phyloP scores from a whole-genome alignment of 2,329 filamentous ascomycete genomes.

The Xylaria digitata region DNA sequence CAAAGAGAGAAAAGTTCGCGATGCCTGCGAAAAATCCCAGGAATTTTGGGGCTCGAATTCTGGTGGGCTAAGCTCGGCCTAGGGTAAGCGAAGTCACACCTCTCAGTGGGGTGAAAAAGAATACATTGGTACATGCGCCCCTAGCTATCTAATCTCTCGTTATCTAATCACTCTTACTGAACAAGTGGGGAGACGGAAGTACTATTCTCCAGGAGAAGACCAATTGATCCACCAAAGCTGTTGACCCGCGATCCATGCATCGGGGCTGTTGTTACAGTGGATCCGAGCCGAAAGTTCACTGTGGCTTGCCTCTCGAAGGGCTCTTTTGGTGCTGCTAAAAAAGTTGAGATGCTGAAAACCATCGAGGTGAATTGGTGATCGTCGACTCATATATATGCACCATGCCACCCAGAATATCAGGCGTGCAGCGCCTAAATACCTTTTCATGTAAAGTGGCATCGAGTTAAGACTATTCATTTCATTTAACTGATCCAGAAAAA shows the following conservation, averaged over 20 bases:
- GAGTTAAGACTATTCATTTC: neutral
- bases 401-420: conserved; percentile 76
- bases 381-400: conserved; percentile 44
- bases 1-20: conserved; percentile 57
- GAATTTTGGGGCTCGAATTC: conserved; percentile 41
- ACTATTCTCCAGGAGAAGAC: conserved; percentile 19
- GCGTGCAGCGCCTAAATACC: conserved; percentile 68
- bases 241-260: neutral
- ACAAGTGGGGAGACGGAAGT: conserved; percentile 15
- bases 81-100: conserved; percentile 40
- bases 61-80: conserved; percentile 39
- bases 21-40: conserved; percentile 34
- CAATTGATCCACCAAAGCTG: conserved; percentile 16
- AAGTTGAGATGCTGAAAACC: conserved; percentile 29
- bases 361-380: conserved; percentile 18
- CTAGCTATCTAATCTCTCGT: no score
- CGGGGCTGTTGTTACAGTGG: conserved; percentile 18
- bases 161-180: no score
- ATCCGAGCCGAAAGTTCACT: conserved; percentile 1
- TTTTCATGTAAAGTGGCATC: conserved; percentile 66
- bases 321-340: conserved; percentile 24
- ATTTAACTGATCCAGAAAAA: conserved; percentile 11
- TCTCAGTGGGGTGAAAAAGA: conserved; percentile 15
- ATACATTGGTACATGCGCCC: neutral
- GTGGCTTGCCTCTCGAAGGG: conserved; percentile 26